Percentiles rank a stretch among this genome's conserved stretches.
Conservation (phyloP, 1,139 yeast species). For the Nakaseomyces nivariensis region DNA sequence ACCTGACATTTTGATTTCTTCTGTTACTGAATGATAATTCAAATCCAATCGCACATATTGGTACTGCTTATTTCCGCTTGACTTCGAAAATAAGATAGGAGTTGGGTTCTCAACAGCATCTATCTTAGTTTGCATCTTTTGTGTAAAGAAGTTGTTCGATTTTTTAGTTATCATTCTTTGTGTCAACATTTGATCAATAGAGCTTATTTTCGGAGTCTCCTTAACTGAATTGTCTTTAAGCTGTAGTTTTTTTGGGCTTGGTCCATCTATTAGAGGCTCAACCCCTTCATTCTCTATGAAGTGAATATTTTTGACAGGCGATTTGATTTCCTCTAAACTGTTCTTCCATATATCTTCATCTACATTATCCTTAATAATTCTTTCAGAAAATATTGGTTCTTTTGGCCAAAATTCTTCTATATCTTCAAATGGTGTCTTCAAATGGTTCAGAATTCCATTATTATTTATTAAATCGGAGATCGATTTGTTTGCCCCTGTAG, state of each 20-base stretch:
- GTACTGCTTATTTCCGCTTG: not conserved
- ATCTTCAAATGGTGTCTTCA: conserved; percentile 19
- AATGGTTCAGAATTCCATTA: not conserved
- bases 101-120: conserved; percentile 3
- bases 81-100: not conserved
- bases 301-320: too few relatives aligned
- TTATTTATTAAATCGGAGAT: not conserved
- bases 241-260: not conserved
- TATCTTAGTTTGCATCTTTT: not conserved
- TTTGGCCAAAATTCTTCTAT: conserved; percentile 21
- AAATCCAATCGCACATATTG: not conserved
- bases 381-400: not conserved
- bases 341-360: not conserved
- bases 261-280: not conserved
- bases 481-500: not conserved
- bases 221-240: conserved; percentile 9
- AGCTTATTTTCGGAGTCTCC: conserved; percentile 11
- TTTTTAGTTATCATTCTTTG: not conserved
- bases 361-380: too few relatives aligned
- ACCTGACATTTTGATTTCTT: conserved; percentile 36
- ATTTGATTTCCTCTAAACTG: not conserved
- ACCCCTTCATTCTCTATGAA: not conserved
- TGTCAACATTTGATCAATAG: conserved; percentile 1
- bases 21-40: conserved; percentile 9
- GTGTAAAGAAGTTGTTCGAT: not conserved